phyloP scores from a whole-genome alignment of 2,329 filamentous ascomycete genomes.

The Claviceps pazoutovae region DNA sequence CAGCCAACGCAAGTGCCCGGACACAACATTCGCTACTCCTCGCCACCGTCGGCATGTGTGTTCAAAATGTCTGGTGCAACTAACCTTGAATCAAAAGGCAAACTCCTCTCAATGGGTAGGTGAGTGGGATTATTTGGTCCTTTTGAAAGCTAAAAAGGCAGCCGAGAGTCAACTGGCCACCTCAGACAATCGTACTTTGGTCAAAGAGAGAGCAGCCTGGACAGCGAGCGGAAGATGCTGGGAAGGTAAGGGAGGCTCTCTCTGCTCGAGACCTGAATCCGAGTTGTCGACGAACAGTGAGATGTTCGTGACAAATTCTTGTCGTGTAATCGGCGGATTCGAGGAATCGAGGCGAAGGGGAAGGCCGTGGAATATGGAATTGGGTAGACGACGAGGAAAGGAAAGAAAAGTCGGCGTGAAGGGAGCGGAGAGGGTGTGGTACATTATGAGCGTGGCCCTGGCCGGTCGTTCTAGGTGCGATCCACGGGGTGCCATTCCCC shows the following conservation, averaged over 20 bases:
- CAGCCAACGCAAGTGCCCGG: background rate
- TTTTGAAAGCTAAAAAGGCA: slow-evolving; percentile 6
- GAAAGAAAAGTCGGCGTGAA: background rate
- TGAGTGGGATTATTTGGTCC: slow-evolving; percentile 4
- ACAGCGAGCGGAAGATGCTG: slow-evolving; percentile 14
- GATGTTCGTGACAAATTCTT: slow-evolving; percentile 19
- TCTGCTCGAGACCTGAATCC: slow-evolving; percentile 16
- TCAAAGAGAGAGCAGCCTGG: slow-evolving; percentile 12
- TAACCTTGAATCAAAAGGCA: background rate
- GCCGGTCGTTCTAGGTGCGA: no score
- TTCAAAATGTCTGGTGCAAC: background rate
- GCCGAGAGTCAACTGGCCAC: slow-evolving; percentile 8
- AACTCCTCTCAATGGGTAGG: background rate
- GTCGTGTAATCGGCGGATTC: slow-evolving; percentile 24
- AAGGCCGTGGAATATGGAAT: slow-evolving; percentile 9
- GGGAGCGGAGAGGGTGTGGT: background rate
- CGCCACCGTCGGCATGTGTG: background rate
- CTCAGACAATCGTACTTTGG: background rate
- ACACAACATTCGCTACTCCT: no score
- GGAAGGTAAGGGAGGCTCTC: slow-evolving; percentile 13
- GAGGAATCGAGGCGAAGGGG: slow-evolving; percentile 16
- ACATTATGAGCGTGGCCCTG: no score
- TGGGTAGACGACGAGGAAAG: slow-evolving; percentile 1
- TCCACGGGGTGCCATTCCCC: no score
- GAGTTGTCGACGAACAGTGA: slow-evolving; percentile 12